Conservation (phyloP, 2,329 filamentous ascomycete species). For the Nemania bipapillata region DNA sequence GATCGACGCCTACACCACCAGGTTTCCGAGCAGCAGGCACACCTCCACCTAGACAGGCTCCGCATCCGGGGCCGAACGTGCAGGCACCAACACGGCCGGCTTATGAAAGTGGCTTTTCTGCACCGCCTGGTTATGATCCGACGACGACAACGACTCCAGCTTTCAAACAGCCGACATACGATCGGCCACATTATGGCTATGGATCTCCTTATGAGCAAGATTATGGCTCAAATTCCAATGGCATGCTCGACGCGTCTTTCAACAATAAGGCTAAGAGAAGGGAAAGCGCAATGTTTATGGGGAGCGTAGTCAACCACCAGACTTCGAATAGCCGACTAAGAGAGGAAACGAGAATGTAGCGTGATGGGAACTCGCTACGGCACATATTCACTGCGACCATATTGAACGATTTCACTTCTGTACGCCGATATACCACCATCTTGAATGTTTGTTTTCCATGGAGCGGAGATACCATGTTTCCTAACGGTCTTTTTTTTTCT, state of each 20-base stretch:
- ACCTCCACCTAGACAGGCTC: slow-evolving; percentile 56
- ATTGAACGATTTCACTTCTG: slow-evolving; percentile 30
- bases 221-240: slow-evolving; percentile 46
- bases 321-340: slow-evolving; percentile 64
- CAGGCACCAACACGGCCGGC: slow-evolving; percentile 54
- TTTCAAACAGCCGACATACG: slow-evolving; percentile 51
- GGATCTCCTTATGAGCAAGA: slow-evolving; percentile 48
- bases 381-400: slow-evolving; percentile 22
- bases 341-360: slow-evolving; percentile 61
- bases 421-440: slow-evolving; percentile 34
- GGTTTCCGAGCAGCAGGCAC: slow-evolving; percentile 55
- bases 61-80: slow-evolving; percentile 51
- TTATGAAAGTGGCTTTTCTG: slow-evolving; percentile 58
- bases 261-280: slow-evolving; percentile 61
- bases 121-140: slow-evolving; percentile 53
- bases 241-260: slow-evolving; percentile 54
- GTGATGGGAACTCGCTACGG: neutral
- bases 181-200: slow-evolving; percentile 53
- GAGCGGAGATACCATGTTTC: slow-evolving; percentile 39
- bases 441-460: slow-evolving; percentile 33
- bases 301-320: slow-evolving; percentile 61
- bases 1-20: slow-evolving; percentile 65
- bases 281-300: slow-evolving; percentile 70
- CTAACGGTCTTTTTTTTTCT: slow-evolving; percentile 33
- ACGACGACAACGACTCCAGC: slow-evolving; percentile 31